A percentile compares a stretch with the other conserved stretches of the same genome.
phyloP scores from a whole-genome alignment of 768 basidiomycete species.

The Termitomyces sp. region DNA sequence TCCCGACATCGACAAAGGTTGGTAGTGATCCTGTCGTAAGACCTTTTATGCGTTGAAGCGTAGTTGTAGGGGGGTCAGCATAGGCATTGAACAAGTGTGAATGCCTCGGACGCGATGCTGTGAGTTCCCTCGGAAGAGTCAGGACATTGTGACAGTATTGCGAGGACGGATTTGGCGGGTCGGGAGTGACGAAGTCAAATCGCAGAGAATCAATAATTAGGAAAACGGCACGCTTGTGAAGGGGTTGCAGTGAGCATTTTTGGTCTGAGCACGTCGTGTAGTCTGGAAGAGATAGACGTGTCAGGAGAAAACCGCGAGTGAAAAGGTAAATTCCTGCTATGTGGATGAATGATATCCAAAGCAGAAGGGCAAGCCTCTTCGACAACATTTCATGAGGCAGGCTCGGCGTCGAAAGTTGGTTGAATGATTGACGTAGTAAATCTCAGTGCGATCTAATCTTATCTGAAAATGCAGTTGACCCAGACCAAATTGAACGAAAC shows the following conservation, averaged over 20 bases:
- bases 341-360: conserved; percentile 69
- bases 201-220: conserved; percentile 91
- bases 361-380: conserved; percentile 33
- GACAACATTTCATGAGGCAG: conserved; percentile 19
- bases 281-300: conserved; percentile 67
- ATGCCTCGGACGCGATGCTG: conserved; percentile 55
- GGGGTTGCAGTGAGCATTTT: conserved; percentile 49
- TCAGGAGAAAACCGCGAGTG: conserved; percentile 87
- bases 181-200: conserved; percentile 85
- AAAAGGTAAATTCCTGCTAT: conserved; percentile 83
- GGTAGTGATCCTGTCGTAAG: conserved; percentile 94
- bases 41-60: conserved; percentile 92
- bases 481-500: too few species aligned
- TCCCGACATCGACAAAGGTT: conserved; percentile 92
- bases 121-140: conserved; percentile 73
- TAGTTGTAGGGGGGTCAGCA: conserved; percentile 93
- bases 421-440: background rate
- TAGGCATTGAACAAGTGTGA: conserved; percentile 89
- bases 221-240: conserved; percentile 77
- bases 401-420: background rate
- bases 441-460: background rate
- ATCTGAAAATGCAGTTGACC: background rate
- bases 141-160: conserved; percentile 81
- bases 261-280: conserved; percentile 38
- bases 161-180: conserved; percentile 59